phyloP scores from a whole-genome alignment of 352 stramenopile species.

The Globisporangium iwayamae region DNA sequence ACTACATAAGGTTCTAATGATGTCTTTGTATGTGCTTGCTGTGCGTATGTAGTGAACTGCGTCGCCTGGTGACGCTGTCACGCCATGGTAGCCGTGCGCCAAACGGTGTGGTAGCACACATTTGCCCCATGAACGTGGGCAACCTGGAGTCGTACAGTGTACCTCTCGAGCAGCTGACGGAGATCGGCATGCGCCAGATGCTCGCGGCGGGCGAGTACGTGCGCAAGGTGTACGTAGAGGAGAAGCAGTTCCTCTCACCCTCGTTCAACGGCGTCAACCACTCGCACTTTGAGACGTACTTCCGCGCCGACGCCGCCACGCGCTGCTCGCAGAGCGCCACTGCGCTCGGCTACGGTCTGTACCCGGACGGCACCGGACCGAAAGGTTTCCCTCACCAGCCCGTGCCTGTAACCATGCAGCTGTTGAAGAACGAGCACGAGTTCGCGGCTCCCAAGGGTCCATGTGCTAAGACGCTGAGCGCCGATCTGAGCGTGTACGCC shows the following conservation, averaged over 20 bases:
- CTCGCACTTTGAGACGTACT: conserved; percentile 83
- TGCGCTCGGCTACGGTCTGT: conserved; percentile 71
- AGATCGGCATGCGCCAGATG: conserved; percentile 80
- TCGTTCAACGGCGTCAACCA: conserved; percentile 70
- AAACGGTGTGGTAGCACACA: conserved; percentile 50
- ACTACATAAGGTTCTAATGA: background rate
- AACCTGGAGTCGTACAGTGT: conserved; percentile 80
- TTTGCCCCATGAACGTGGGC: conserved; percentile 62
- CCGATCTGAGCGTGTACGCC: conserved; percentile 59
- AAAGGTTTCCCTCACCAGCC: conserved; percentile 60
- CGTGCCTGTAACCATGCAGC: conserved; percentile 83
- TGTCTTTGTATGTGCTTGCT: background rate
- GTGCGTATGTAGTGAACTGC: conserved; percentile 48
- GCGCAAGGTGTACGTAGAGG: conserved; percentile 62
- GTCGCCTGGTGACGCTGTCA: conserved; percentile 71
- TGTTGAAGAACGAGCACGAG: conserved; percentile 79
- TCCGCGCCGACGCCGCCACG: conserved; percentile 74
- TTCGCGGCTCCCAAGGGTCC: conserved; percentile 82
- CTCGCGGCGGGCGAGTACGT: conserved; percentile 64
- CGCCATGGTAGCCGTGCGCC: conserved; percentile 77
- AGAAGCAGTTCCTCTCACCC: conserved; percentile 62
- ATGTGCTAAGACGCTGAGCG: conserved; percentile 43
- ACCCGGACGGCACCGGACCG: conserved; percentile 75
- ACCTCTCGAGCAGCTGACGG: conserved; percentile 76
- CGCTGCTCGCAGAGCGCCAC: conserved; percentile 79